Evolutionary conservation across 768 basidiomycete genomes (phyloP).

Genomic region (Galerina marginata): DNA sequence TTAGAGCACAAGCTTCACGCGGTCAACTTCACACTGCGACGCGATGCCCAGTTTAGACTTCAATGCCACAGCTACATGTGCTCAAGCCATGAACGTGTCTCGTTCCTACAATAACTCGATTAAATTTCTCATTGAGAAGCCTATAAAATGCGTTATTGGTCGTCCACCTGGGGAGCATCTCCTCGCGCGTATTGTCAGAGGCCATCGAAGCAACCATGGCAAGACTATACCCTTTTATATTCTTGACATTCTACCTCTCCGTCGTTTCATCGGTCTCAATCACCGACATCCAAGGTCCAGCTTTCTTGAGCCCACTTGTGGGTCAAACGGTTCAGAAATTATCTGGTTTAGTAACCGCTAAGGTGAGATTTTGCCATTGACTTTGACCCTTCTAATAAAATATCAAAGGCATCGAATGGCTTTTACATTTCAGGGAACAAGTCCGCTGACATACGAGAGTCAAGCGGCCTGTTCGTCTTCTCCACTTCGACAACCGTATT

Average conservation of each 20-base stretch:
- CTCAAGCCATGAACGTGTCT: neutral
- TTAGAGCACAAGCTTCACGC: no score
- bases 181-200: no score
- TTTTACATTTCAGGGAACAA: conserved; percentile 54
- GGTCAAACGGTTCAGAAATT: conserved; percentile 52
- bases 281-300: conserved; percentile 55
- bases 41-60: neutral
- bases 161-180: no score
- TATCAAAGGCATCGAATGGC: conserved; percentile 45
- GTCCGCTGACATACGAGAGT: conserved; percentile 49
- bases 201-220: conserved; percentile 26
- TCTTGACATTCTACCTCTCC: conserved; percentile 35
- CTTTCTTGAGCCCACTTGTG: conserved; percentile 50
- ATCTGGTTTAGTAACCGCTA: conserved; percentile 58
- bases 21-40: no score
- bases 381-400: neutral
- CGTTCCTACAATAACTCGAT: neutral
- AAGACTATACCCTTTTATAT: conserved; percentile 34
- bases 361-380: conserved; percentile 35
- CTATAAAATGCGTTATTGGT: no score
- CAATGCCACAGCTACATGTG: neutral
- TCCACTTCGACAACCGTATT: conserved; percentile 43
- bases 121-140: neutral
- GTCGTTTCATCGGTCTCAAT: conserved; percentile 40
- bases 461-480: conserved; percentile 57